Conservation (phyloP, 345 rosid species). For the Hibiscus syriacus region DNA sequence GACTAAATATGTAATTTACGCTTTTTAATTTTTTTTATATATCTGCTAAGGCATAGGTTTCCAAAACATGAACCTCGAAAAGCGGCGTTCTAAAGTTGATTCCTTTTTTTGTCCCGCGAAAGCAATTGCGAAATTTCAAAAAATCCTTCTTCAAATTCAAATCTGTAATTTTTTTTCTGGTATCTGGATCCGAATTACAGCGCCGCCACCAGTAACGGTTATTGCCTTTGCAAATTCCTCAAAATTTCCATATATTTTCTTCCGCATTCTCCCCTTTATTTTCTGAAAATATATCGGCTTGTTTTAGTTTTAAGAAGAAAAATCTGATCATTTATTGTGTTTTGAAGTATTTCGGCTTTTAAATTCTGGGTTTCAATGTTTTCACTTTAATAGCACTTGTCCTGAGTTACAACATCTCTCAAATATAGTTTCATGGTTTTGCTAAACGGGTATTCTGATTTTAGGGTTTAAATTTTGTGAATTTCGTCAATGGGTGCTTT, state of each 20-base stretch:
- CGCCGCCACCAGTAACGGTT: background rate
- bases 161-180: background rate
- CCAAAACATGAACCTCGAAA: background rate
- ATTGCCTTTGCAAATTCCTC: background rate
- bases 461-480: constrained; percentile 24
- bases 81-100: background rate
- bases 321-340: background rate
- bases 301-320: background rate
- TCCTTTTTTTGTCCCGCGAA: background rate
- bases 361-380: background rate
- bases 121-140: background rate
- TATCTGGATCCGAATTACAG: background rate
- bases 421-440: constrained; percentile 6
- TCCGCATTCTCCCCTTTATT: background rate
- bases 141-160: background rate
- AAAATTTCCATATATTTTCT: background rate
- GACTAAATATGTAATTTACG: no score
- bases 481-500: constrained; percentile 53
- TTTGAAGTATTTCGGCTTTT: background rate
- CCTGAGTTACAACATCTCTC: background rate
- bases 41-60: no score
- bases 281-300: background rate
- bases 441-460: constrained; percentile 21
- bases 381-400: background rate
- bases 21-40: no score